Evolutionary conservation across 768 basidiomycete genomes (phyloP).

Genomic region (Trametes coccinea): DNA sequence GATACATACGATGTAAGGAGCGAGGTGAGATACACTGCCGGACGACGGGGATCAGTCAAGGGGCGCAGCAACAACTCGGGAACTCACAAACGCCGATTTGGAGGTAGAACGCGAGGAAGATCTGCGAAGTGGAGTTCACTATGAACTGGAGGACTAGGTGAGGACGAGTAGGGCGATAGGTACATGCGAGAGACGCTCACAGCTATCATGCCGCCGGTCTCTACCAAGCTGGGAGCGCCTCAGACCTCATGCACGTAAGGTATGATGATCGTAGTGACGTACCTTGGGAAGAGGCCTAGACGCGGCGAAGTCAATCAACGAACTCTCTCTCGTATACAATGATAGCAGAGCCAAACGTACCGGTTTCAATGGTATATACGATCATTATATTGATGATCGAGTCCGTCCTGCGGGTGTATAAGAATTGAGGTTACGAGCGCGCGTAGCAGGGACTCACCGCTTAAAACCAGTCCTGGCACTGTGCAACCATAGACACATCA

Average conservation of each 20-base stretch:
- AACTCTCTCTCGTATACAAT: too few relatives aligned
- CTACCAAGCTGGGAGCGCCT: background rate
- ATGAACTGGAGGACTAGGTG: background rate
- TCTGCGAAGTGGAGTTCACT: background rate
- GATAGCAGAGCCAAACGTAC: background rate
- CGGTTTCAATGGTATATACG: constrained; percentile 4
- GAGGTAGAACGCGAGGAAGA: constrained; percentile 5
- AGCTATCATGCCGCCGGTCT: constrained; percentile 10
- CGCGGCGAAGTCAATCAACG: background rate
- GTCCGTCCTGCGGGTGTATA: background rate
- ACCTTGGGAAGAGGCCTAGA: constrained; percentile 4
- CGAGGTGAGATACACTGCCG: constrained; percentile 8
- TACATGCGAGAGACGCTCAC: background rate
- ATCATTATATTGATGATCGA: constrained; percentile 11
- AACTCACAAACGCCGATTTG: constrained; percentile 7
- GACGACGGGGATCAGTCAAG: background rate
- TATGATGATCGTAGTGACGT: background rate
- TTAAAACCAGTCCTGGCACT: constrained; percentile 3
- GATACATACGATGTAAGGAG: constrained; percentile 4
- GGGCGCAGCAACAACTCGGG: background rate
- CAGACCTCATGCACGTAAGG: background rate
- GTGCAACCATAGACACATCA: constrained; percentile 8
- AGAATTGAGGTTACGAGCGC: too few relatives aligned
- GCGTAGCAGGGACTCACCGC: too few relatives aligned
- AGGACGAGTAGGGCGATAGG: background rate